Evolutionary conservation across 2,329 filamentous ascomycete species (phyloP).

Genomic region (Alternaria triticina): DNA sequence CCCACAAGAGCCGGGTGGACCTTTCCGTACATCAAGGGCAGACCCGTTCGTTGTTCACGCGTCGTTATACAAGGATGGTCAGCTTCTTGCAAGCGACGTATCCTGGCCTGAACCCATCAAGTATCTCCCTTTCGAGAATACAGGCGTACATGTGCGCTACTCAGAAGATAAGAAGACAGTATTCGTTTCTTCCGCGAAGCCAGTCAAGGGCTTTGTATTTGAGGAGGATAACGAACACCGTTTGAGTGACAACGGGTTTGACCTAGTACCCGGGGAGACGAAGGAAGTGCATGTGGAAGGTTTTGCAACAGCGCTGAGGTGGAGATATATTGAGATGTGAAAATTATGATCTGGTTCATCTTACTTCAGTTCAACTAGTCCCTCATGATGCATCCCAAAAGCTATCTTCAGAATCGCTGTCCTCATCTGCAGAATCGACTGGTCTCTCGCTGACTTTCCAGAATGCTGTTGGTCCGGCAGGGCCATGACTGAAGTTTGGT

Average conservation of each 20-base stretch:
- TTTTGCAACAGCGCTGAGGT: constrained; percentile 16
- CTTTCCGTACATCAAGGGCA: constrained; percentile 56
- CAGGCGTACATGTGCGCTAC: constrained; percentile 51
- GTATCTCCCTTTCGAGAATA: constrained; percentile 60
- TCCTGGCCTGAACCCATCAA: constrained; percentile 68
- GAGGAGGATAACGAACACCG: constrained; percentile 23
- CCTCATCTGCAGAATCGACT: constrained; percentile 10
- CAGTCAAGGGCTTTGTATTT: constrained; percentile 65
- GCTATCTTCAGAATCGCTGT: constrained; percentile 3
- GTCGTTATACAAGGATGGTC: constrained; percentile 57
- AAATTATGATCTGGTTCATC: background rate
- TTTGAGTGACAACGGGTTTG: constrained; percentile 39
- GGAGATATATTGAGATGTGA: constrained; percentile 32
- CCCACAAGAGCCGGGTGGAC: background rate
- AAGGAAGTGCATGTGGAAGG: constrained; percentile 23
- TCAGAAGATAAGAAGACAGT: constrained; percentile 42
- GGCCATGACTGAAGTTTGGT: constrained; percentile 59
- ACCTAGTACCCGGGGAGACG: constrained; percentile 28
- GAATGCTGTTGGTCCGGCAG: constrained; percentile 76
- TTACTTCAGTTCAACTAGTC: background rate
- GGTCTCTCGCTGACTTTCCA: constrained; percentile 71
- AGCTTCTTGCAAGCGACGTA: constrained; percentile 59
- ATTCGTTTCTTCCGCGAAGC: constrained; percentile 57
- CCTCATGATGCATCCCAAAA: background rate
- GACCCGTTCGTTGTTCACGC: constrained; percentile 61